A percentile compares a stretch with the other conserved stretches of the same genome.
Conservation (phyloP, 257 asterid genomes). For the Paraleonurus japonicus region DNA sequence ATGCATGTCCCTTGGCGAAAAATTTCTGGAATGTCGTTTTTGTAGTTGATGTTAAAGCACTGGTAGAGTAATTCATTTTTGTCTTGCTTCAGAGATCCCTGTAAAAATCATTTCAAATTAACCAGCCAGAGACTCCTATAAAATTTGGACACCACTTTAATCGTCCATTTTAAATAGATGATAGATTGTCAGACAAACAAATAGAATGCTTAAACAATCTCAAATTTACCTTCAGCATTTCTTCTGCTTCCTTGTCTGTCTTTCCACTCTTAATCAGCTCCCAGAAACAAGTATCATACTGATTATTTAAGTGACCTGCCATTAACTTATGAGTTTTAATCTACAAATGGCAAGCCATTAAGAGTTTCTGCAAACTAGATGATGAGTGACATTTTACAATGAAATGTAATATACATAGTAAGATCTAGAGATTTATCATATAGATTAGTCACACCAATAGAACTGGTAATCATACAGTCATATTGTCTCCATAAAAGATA, state of each 20-base stretch:
- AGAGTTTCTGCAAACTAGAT: slow-evolving; percentile 15
- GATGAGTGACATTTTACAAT: not conserved
- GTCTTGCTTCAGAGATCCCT: slow-evolving; percentile 75
- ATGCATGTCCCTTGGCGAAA: slow-evolving; percentile 93
- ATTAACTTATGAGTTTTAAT: slow-evolving; percentile 14
- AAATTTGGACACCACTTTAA: slow-evolving; percentile 4
- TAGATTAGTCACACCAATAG: not conserved
- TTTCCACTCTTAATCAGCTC: slow-evolving; percentile 59
- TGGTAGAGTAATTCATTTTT: slow-evolving; percentile 76
- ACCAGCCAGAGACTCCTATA: slow-evolving; percentile 1
- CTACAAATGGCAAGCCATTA: not conserved
- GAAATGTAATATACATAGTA: not conserved
- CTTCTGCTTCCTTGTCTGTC: slow-evolving; percentile 57
- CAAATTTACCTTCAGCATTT: slow-evolving; percentile 51
- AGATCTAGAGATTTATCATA: slow-evolving; percentile 6
- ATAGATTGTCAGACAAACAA: not conserved
- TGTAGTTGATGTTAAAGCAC: slow-evolving; percentile 69
- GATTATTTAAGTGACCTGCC: slow-evolving; percentile 72
- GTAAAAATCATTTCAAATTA: slow-evolving; percentile 1
- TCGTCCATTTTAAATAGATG: not conserved
- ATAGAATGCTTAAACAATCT: slow-evolving; percentile 14
- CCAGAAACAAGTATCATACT: slow-evolving; percentile 70
- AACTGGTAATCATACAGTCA: slow-evolving; percentile 48
- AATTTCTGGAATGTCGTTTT: slow-evolving; percentile 57
- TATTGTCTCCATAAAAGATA: slow-evolving; percentile 81